phyloP scores from a whole-genome alignment of 2,329 filamentous ascomycete genomes.

The Fusarium metavorans region DNA sequence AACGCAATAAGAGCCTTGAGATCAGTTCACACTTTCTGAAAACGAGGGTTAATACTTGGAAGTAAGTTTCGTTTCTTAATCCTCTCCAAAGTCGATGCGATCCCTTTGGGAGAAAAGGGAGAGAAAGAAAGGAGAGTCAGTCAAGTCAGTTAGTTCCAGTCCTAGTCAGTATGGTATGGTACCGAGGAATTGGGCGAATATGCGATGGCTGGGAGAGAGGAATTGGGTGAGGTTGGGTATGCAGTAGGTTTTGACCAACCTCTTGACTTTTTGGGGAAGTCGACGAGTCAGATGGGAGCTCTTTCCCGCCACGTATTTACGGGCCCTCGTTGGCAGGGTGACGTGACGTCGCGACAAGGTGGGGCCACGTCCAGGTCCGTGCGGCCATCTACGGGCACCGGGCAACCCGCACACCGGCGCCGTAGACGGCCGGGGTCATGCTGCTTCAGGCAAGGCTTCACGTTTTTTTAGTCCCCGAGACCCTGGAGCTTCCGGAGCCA shows the following conservation, averaged over 20 bases:
- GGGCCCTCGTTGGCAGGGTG: slow-evolving; percentile 37
- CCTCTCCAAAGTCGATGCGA: slow-evolving; percentile 11
- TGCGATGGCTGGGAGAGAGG: slow-evolving; percentile 40
- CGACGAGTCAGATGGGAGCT: slow-evolving; percentile 24
- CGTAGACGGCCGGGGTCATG: slow-evolving; percentile 14
- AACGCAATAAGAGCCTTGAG: slow-evolving; percentile 24
- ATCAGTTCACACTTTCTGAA: slow-evolving; percentile 42
- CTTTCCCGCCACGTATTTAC: slow-evolving; percentile 44
- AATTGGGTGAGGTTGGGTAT: slow-evolving; percentile 15
- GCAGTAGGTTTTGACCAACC: slow-evolving; percentile 32
- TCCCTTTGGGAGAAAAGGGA: slow-evolving; percentile 24
- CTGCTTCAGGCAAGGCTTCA: slow-evolving; percentile 16
- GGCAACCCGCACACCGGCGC: slow-evolving; percentile 38
- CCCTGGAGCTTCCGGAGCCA: not conserved
- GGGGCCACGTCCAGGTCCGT: slow-evolving; percentile 9
- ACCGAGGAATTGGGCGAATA: slow-evolving; percentile 36
- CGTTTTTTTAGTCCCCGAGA: not conserved
- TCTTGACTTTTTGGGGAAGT: slow-evolving; percentile 39
- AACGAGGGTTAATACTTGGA: slow-evolving; percentile 40
- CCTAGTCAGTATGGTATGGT: slow-evolving; percentile 22
- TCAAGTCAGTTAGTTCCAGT: slow-evolving; percentile 12
- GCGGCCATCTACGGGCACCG: slow-evolving; percentile 34
- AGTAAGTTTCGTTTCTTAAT: slow-evolving; percentile 11
- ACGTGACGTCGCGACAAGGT: slow-evolving; percentile 38
- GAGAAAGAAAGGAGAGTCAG: slow-evolving; percentile 31